Evolutionary conservation across 2,329 filamentous ascomycete genomes (phyloP).

Genomic region (Cladophialophora chaetospira): DNA sequence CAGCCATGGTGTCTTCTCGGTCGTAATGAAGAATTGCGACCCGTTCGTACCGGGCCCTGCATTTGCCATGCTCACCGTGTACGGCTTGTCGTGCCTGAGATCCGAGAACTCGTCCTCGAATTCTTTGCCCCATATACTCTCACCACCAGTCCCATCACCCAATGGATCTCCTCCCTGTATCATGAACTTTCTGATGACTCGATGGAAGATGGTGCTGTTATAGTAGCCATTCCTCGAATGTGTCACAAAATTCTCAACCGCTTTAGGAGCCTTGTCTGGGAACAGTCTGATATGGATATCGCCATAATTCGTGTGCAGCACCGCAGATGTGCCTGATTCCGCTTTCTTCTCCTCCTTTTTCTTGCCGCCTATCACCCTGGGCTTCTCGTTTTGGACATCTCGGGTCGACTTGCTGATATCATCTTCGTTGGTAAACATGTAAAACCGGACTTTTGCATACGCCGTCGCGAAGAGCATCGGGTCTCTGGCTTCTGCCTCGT

Average conservation of each 20-base stretch:
- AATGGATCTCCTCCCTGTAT: conserved; percentile 85
- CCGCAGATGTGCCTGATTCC: conserved; percentile 75
- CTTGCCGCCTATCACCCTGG: conserved; percentile 62
- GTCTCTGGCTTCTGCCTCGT: conserved; percentile 87
- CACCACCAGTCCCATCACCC: conserved; percentile 85
- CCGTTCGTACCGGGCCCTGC: conserved; percentile 94
- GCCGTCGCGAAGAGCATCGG: conserved; percentile 85
- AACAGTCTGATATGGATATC: conserved; percentile 93
- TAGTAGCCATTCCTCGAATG: conserved; percentile 91
- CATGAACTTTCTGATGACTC: conserved; percentile 98
- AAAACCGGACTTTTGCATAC: conserved; percentile 87
- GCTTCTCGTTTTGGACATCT: conserved; percentile 94
- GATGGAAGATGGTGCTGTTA: conserved; percentile 96
- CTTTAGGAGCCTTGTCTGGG: conserved; percentile 87
- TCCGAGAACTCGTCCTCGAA: conserved; percentile 93
- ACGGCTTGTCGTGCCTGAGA: conserved; percentile 91
- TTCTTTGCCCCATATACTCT: conserved; percentile 88
- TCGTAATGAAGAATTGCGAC: conserved; percentile 92
- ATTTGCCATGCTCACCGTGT: conserved; percentile 97
- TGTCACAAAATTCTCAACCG: conserved; percentile 96
- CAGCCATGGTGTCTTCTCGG: conserved; percentile 94
- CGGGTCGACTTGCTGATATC: conserved; percentile 80
- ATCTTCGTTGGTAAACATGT: conserved; percentile 94
- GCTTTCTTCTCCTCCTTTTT: conserved; percentile 58
- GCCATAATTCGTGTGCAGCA: conserved; percentile 89